These are phyloP conservation scores for Aspergillus steynii DNA, from an alignment of 495 filamentous ascomycete species.

Conservation along the genomic window DNA sequence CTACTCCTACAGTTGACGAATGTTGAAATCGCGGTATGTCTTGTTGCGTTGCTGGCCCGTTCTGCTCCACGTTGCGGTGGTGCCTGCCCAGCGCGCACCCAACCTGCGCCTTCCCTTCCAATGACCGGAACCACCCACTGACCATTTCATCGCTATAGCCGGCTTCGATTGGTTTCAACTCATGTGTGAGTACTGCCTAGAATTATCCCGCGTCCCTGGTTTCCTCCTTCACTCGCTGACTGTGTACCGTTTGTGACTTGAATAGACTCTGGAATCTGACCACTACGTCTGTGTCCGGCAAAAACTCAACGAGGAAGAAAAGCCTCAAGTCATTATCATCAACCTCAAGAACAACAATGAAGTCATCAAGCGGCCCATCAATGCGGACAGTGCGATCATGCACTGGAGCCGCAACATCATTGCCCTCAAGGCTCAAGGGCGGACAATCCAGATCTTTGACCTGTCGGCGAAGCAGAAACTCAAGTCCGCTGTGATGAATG, in stretches of 20 bases:
- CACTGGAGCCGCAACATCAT: constrained; percentile 96
- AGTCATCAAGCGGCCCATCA: constrained; percentile 90
- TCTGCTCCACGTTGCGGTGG: constrained; percentile 19
- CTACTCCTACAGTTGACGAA: constrained; percentile 61
- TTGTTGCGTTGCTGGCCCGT: constrained; percentile 15
- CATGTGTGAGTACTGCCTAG: constrained; percentile 69
- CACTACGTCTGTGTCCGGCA: constrained; percentile 93
- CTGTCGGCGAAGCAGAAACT: constrained; percentile 85
- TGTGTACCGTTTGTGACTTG: constrained; percentile 9
- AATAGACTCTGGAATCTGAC: constrained; percentile 95
- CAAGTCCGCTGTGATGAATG: constrained; percentile 91
- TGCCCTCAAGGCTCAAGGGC: constrained; percentile 85
- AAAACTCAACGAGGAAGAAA: constrained; percentile 74
- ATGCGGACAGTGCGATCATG: constrained; percentile 99
- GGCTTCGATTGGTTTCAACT: constrained; percentile 90
- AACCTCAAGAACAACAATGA: constrained; percentile 94
- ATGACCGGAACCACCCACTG: constrained; percentile 34
- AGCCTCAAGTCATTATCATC: constrained; percentile 93
- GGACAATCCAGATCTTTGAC: constrained; percentile 98
- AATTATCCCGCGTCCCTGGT: neutral
- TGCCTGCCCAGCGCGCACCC: constrained; percentile 7
- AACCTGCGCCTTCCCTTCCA: constrained; percentile 9
- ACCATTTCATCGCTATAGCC: constrained; percentile 51
- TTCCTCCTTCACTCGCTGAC: constrained; percentile 4
- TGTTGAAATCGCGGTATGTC: constrained; percentile 77